These are phyloP conservation scores for Cordyceps javanica DNA, from an alignment of 2,329 filamentous ascomycete genomes.

Conservation along the genomic window DNA sequence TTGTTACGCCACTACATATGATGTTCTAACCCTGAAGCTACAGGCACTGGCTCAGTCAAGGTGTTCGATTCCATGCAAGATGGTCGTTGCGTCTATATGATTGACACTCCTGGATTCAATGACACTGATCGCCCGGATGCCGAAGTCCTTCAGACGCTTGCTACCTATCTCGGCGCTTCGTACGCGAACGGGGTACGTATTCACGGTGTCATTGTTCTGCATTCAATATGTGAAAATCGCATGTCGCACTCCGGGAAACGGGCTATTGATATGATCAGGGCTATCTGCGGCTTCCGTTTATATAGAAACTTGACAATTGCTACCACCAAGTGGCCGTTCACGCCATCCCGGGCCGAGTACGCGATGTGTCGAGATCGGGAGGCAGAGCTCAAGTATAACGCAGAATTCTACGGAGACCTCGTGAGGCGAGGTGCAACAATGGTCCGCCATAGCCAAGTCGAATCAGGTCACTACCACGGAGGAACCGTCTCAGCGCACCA, in stretches of 20 bases:
- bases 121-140: constrained; percentile 1
- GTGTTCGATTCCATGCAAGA: not conserved
- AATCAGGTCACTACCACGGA: not conserved
- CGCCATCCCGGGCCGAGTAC: not conserved
- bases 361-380: not conserved
- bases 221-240: not conserved
- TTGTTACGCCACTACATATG: not conserved
- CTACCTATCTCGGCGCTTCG: not conserved
- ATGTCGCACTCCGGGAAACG: not conserved
- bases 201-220: not conserved
- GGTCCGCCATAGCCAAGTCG: not conserved
- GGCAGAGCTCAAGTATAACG: not conserved
- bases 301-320: not conserved
- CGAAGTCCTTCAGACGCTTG: not conserved
- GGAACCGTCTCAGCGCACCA: not conserved
- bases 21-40: not conserved
- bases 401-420: not conserved
- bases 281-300: not conserved
- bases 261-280: not conserved
- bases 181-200: not conserved
- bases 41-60: not conserved
- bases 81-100: not conserved
- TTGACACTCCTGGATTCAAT: constrained; percentile 4
- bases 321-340: not conserved
- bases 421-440: not conserved